phyloP scores from a whole-genome alignment of 179 eudicot species.

The Carnegiea gigantea region DNA sequence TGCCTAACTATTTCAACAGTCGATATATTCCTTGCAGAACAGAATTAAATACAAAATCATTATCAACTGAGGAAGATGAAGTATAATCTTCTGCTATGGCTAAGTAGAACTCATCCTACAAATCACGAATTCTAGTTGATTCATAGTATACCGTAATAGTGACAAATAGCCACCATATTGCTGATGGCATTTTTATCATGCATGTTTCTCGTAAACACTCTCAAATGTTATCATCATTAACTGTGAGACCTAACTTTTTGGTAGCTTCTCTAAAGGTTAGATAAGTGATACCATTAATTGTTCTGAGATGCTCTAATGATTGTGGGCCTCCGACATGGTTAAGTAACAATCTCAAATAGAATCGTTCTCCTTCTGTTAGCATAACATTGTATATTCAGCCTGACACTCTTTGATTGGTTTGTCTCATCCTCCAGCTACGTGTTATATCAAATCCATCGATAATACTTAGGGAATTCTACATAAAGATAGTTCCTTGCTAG shows the following conservation, averaged over 20 bases:
- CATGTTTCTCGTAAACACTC: slow-evolving; percentile 1
- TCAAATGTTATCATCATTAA: background rate
- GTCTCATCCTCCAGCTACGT: too few relatives aligned
- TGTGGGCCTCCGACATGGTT: slow-evolving; percentile 5
- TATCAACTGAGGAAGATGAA: background rate
- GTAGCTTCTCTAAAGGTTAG: background rate
- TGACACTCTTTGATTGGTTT: too few relatives aligned
- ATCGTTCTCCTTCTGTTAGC: background rate
- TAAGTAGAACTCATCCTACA: background rate
- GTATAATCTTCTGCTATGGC: background rate
- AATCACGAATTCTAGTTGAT: background rate
- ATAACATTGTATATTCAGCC: too few relatives aligned
- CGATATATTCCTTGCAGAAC: too few relatives aligned
- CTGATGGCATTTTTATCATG: background rate
- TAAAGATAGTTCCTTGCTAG: background rate
- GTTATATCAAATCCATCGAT: slow-evolving; percentile 5
- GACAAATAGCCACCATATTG: background rate
- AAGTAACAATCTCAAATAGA: background rate
- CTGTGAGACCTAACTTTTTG: background rate
- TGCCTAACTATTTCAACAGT: too few relatives aligned
- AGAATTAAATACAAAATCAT: too few relatives aligned
- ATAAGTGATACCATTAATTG: background rate
- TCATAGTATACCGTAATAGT: background rate
- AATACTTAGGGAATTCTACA: background rate
- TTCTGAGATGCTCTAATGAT: slow-evolving; percentile 3